Base-by-base conservation (phyloP, 2,329 filamentous ascomycete species). In the Ramularia endophylla region DNA sequence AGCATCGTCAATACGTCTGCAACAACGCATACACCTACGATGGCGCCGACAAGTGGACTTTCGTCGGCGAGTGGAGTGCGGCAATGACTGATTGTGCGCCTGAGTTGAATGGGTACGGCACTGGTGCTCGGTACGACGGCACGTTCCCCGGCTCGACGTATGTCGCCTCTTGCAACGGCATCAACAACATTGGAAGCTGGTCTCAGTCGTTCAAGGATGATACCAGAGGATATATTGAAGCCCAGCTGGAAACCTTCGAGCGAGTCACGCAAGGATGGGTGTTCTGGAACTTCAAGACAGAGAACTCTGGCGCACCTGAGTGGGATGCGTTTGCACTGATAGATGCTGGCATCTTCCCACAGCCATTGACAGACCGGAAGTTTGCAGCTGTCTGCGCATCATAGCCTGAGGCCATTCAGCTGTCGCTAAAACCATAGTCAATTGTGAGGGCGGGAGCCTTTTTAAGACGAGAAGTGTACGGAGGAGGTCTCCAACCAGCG, bases 21-120 rank as follows among this genome's bases (percentile, higher is more conserved):
- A 68, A 66, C 38, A 72, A 74, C 50, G 70, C 69, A 2, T 57
- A 60, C 2, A 56, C 62, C 6, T 78, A 77, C 44, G 59, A 62
- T 5, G 66, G 69, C 22, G 66, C 69, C 4, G 78, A 84, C 59
- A 83, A 84, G 60, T 81, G 77, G 71, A 73, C 75, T 12, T 66
- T 84, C 41, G 73, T 82, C 4, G 81, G 81, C 31, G 81, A 85
- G 59, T 85, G 81, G 80, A 77, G 75, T 1, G 80, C 72, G 16
- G 81, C 80, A 9, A 74, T 83, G 70, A 84, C 81, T 2, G 75
- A 79, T 55, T 76, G 74, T 51, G 72, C 74, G 8, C 60, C 60
- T 22, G 67, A 64, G 29, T 64, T 73, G 35, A 73, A 73, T 44
- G 69, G 81, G 28, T 74, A 73, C 43, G 73, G 73, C 2, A 62